These are phyloP conservation scores for Piper longum DNA, from an alignment of 164 flowering plant genomes.

Conservation along the genomic window DNA sequence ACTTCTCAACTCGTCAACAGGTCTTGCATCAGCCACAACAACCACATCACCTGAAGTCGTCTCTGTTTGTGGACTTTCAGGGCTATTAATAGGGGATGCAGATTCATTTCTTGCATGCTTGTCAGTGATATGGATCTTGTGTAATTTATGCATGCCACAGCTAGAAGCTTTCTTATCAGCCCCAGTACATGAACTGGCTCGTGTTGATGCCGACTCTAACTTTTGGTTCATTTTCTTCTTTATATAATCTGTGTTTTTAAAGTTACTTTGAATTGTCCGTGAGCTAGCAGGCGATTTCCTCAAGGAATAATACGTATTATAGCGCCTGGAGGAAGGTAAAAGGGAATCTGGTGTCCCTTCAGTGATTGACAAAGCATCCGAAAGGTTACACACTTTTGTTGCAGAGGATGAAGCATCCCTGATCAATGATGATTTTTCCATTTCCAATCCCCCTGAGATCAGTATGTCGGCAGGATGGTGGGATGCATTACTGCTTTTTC, in stretches of 20 bases:
- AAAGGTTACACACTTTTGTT: conserved; percentile 9
- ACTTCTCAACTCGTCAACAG: not conserved
- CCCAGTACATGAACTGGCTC: conserved; percentile 6
- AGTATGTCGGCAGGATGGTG: conserved; percentile 6
- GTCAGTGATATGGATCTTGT: conserved; percentile 7
- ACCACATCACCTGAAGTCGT: conserved; percentile 12
- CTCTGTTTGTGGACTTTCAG: conserved; percentile 13
- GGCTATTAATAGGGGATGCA: conserved; percentile 17
- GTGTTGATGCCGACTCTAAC: conserved; percentile 14
- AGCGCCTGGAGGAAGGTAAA: conserved; percentile 11
- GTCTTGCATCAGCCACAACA: conserved; percentile 7
- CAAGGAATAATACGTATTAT: conserved; percentile 7
- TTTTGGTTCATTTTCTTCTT: conserved; percentile 40
- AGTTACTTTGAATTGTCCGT: conserved; percentile 19
- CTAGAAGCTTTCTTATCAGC: conserved; percentile 7
- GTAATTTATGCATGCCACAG: conserved; percentile 11
- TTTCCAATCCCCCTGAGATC: conserved; percentile 8
- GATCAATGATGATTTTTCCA: conserved; percentile 11
- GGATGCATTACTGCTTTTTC: conserved; percentile 13
- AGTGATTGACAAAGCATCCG: conserved; percentile 6
- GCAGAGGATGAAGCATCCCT: conserved; percentile 11
- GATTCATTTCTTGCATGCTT: conserved; percentile 15
- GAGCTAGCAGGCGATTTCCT: conserved; percentile 21
- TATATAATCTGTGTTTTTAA: conserved; percentile 28
- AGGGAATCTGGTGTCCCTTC: conserved; percentile 11